Base-by-base conservation (phyloP, 176 grass and related monocot species). In the Canna indica region DNA sequence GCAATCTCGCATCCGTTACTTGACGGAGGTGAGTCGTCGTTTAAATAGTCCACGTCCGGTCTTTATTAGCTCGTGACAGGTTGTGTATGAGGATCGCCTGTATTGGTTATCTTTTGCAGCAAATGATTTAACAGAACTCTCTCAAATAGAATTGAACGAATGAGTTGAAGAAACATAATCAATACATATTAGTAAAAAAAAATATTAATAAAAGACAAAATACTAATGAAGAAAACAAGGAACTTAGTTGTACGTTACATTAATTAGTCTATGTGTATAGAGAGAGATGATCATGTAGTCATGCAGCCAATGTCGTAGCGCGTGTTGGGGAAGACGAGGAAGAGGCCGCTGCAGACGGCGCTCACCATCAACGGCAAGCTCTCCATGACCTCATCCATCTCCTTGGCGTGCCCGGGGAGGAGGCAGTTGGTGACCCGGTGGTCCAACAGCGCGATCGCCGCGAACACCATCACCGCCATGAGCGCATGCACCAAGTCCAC, bases 361-460 rank as follows among this genome's bases (percentile, higher is more conserved):
- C 84, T 76, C 2, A 83, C 84, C 86, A 90, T 83, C 59, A 95
- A 30, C 15, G 81, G 90, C 30, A 83, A 87, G 67, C 77, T 85
- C 86, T 90, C 86, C 86, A 84, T 90, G 54, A 90, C 83, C 75
- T 86, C 58, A 48, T 71, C 70, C 79, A 90, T 87, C 78, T 84
- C 90, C 73, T 86, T 84, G 12, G 63, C 75, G 57, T 87, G 76
- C 0, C 68, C 66, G 7, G 83, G 52, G 75, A 88, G 48, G 29
- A 95, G 59, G 71, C 81, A 90, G 11, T 81, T 76, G 17, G 65
- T 84, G 5, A 89, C 72, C 7, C 83, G 60, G 67, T 83, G 69
- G 47, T 88, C 83, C 0, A 83, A 78, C 60, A 86, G 71, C 36
- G 81, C 64, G 62, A 86, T 78, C 22, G 86, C 80, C 0, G 73